phyloP scores from a whole-genome alignment of 495 filamentous ascomycete species.

The Amorphotheca resinae region DNA sequence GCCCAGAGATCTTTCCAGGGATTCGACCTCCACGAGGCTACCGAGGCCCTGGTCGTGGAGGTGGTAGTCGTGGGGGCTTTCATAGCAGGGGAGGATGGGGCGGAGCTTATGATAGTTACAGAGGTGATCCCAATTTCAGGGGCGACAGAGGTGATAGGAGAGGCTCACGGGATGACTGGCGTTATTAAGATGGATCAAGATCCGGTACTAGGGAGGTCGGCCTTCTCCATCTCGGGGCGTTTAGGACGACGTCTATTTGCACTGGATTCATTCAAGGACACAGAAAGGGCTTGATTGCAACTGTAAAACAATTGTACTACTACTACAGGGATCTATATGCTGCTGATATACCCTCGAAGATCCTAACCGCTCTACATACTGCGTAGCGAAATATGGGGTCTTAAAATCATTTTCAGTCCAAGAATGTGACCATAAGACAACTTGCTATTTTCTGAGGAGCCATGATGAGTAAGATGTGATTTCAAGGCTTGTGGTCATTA shows the following conservation, averaged over 20 bases:
- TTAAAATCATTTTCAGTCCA: too few species aligned
- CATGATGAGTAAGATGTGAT: too few species aligned
- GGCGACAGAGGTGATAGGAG: not conserved
- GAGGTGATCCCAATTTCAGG: not conserved
- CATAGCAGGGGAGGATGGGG: conserved; percentile 15
- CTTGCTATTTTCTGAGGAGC: too few species aligned
- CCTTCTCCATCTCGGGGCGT: too few species aligned
- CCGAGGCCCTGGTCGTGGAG: conserved; percentile 6
- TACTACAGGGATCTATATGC: too few species aligned
- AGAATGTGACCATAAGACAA: too few species aligned
- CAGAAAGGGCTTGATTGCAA: too few species aligned
- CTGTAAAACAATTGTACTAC: too few species aligned
- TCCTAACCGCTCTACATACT: not conserved
- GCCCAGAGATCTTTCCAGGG: conserved; percentile 52
- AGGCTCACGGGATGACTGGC: conserved; percentile 6
- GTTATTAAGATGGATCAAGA: conserved; percentile 6
- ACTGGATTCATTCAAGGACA: too few species aligned
- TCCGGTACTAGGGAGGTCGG: not conserved
- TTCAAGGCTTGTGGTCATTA: too few species aligned
- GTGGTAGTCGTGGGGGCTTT: conserved; percentile 15
- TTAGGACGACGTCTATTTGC: too few species aligned
- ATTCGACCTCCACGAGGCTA: conserved; percentile 33
- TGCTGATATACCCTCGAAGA: not conserved
- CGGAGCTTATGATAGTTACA: conserved; percentile 7
- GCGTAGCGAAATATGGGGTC: too few species aligned